Conservation (phyloP, 75 land plant species). For the Adiantum capillusveneris region DNA sequence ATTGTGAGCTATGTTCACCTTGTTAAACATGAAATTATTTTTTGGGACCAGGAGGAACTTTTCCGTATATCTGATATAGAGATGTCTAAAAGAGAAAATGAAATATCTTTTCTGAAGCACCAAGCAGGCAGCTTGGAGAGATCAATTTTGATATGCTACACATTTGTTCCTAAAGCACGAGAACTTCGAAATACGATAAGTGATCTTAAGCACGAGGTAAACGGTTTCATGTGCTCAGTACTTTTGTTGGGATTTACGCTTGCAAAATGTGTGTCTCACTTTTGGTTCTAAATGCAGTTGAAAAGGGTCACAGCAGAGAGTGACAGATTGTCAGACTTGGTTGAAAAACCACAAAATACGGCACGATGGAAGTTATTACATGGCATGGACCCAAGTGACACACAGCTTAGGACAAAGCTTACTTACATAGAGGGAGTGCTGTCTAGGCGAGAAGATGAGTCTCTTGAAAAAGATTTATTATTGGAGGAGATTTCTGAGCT, state of each 20-base stretch:
- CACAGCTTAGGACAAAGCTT: slow-evolving; percentile 20
- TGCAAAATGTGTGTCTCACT: background rate
- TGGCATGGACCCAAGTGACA: slow-evolving; percentile 16
- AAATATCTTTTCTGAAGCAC: slow-evolving; percentile 17
- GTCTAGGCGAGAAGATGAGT: slow-evolving; percentile 20
- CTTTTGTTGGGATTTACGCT: no score
- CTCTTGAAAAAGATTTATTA: slow-evolving; percentile 26
- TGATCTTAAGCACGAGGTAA: slow-evolving; percentile 24
- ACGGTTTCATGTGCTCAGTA: background rate
- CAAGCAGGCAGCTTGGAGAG: slow-evolving; percentile 11
- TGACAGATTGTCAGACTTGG: slow-evolving; percentile 16
- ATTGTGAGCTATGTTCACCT: no score
- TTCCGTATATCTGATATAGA: slow-evolving; percentile 24
- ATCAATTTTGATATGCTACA: slow-evolving; percentile 16
- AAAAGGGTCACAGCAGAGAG: slow-evolving; percentile 10
- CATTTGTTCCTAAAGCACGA: slow-evolving; percentile 9
- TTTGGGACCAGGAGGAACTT: slow-evolving; percentile 20
- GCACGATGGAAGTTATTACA: slow-evolving; percentile 19
- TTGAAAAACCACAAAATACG: slow-evolving; percentile 24
- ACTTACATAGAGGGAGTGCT: slow-evolving; percentile 17
- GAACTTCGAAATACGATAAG: slow-evolving; percentile 7
- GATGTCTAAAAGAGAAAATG: slow-evolving; percentile 22
- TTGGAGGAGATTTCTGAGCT: slow-evolving; percentile 29
- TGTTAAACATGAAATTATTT: background rate
- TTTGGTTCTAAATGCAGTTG: slow-evolving; percentile 10